Evolutionary conservation across 2,329 filamentous ascomycete genomes (phyloP).

Genomic region (Ophiosphaerella korrae): DNA sequence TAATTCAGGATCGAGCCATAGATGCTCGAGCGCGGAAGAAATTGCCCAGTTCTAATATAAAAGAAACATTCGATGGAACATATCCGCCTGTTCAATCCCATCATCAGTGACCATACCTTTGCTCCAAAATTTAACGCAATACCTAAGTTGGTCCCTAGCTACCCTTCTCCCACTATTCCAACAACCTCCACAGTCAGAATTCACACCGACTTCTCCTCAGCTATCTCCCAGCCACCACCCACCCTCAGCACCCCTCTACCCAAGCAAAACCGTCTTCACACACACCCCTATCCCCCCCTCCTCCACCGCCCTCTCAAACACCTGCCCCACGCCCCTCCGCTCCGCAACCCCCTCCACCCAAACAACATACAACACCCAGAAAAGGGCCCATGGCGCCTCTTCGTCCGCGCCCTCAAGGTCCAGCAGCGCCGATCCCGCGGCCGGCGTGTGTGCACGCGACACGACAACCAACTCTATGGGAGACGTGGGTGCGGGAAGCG

Average conservation of each 20-base stretch:
- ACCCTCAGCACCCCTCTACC: neutral
- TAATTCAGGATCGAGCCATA: too few relatives aligned
- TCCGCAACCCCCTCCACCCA: conserved; percentile 4
- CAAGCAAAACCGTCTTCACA: conserved; percentile 1
- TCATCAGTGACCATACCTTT: too few relatives aligned
- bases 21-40: too few relatives aligned
- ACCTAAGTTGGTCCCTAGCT: too few relatives aligned
- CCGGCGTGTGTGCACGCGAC: neutral
- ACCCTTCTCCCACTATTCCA: too few relatives aligned
- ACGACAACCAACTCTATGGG: neutral
- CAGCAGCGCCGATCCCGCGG: neutral
- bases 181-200: too few relatives aligned
- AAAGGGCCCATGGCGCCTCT: neutral
- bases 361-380: conserved; percentile 3
- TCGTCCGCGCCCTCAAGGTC: neutral
- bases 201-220: too few relatives aligned
- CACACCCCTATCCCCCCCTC: neutral
- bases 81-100: too few relatives aligned
- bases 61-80: too few relatives aligned
- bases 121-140: too few relatives aligned
- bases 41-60: too few relatives aligned
- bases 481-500: neutral
- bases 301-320: neutral
- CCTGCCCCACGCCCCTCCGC: conserved; percentile 3
- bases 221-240: too few relatives aligned